A percentile compares a stretch with the other conserved stretches of the same genome.
phyloP scores from a whole-genome alignment of 129 eudicot species.

The Tanacetum coccineum region DNA sequence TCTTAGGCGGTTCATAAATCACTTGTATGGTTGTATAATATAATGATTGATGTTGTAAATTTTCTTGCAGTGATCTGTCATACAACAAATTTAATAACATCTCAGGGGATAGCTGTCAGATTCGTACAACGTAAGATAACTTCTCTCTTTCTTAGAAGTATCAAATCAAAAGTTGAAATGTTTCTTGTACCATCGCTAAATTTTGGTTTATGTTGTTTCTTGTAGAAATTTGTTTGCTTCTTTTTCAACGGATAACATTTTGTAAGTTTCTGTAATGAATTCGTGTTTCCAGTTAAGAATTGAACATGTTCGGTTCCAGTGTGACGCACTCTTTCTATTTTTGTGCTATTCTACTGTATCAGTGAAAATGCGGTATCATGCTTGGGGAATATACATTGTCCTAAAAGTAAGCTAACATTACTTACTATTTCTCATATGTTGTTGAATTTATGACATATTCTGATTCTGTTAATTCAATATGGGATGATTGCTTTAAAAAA shows the following conservation, averaged over 20 bases:
- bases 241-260: slow-evolving; percentile 19
- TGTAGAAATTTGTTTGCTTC: slow-evolving; percentile 36
- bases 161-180: background rate
- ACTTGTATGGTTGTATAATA: background rate
- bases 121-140: slow-evolving; percentile 32
- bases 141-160: background rate
- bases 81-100: slow-evolving; percentile 38
- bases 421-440: slow-evolving; percentile 12
- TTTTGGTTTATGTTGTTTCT: slow-evolving; percentile 6
- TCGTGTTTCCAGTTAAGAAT: background rate
- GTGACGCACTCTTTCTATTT: background rate
- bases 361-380: slow-evolving; percentile 27
- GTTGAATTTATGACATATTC: slow-evolving; percentile 9
- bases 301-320: background rate
- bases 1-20: background rate
- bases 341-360: slow-evolving; percentile 6
- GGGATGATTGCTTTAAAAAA: no score
- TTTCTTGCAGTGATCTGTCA: slow-evolving; percentile 38
- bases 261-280: slow-evolving; percentile 33
- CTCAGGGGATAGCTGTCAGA: slow-evolving; percentile 31
- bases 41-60: background rate
- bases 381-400: slow-evolving; percentile 28
- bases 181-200: background rate
- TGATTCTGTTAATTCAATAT: no score
- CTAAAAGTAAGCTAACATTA: slow-evolving; percentile 21